Evolutionary conservation across 306 rosid genomes (phyloP).

Genomic region (Heteromeles arbutifolia): DNA sequence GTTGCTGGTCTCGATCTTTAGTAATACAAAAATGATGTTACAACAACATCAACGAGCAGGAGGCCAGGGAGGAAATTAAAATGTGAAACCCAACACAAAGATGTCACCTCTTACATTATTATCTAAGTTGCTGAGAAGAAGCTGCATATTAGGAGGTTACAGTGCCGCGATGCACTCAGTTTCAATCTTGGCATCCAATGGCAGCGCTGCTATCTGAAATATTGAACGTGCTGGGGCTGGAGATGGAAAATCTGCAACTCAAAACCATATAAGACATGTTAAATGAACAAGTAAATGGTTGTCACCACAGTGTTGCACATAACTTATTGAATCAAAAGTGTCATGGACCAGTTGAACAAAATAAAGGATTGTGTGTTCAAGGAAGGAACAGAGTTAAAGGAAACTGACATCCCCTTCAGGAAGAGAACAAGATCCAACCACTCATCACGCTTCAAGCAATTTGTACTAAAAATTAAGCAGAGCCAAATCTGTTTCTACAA

Average conservation of each 20-base stretch:
- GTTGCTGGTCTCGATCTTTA: too few relatives aligned
- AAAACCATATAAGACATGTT: background rate
- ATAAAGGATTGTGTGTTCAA: background rate
- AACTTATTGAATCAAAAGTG: background rate
- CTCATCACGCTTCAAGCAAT: background rate
- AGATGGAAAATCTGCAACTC: slow-evolving; percentile 56
- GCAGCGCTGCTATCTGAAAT: slow-evolving; percentile 83
- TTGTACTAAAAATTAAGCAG: background rate
- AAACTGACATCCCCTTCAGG: background rate
- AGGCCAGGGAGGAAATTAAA: background rate
- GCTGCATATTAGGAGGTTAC: slow-evolving; percentile 9
- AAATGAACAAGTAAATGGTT: background rate
- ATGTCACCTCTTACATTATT: slow-evolving; percentile 23
- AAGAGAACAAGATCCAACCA: background rate
- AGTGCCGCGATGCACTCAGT: slow-evolving; percentile 84
- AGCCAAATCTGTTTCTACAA: background rate
- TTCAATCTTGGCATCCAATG: slow-evolving; percentile 90
- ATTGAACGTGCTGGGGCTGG: slow-evolving; percentile 93
- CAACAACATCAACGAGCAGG: background rate
- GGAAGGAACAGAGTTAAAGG: background rate
- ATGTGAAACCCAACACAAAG: background rate
- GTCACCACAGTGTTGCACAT: background rate
- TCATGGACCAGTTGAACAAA: background rate
- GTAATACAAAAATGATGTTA: too few relatives aligned
- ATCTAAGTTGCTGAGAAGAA: slow-evolving; percentile 12